Percentiles rank a stretch among this genome's conserved stretches.
These are phyloP conservation scores for Phytophthora pseudosyringae DNA, from an alignment of 352 stramenopile species.

Conservation along the genomic window DNA sequence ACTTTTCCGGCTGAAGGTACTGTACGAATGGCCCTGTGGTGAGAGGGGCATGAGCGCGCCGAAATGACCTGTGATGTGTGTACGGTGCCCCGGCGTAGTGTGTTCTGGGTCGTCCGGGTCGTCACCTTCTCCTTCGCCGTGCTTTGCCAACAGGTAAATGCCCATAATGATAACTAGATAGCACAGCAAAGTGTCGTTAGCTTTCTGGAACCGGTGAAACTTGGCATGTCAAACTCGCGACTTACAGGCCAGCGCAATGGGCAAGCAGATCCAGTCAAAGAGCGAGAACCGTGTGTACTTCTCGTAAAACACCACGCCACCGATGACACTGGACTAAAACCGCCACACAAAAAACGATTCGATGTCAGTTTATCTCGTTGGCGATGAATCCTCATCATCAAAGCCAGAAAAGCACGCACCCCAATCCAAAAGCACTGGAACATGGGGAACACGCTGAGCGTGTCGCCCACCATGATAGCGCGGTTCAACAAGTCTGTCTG, in stretches of 20 bases:
- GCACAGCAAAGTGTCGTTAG: slow-evolving; percentile 7
- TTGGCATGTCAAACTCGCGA: not conserved
- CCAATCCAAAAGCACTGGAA: slow-evolving; percentile 92
- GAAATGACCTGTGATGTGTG: slow-evolving; percentile 72
- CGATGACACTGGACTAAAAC: slow-evolving; percentile 80
- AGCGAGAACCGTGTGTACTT: slow-evolving; percentile 82
- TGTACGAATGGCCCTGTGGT: slow-evolving; percentile 49
- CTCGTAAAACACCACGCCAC: slow-evolving; percentile 86
- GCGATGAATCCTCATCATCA: not conserved
- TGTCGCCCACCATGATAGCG: slow-evolving; percentile 85
- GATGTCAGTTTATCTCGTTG: slow-evolving; percentile 15
- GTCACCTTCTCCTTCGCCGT: slow-evolving; percentile 64
- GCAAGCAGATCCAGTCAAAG: slow-evolving; percentile 86
- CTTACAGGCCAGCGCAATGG: slow-evolving; percentile 76
- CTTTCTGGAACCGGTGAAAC: not conserved
- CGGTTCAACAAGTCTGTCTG: slow-evolving; percentile 87
- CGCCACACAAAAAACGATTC: slow-evolving; percentile 3
- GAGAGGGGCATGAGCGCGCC: slow-evolving; percentile 84
- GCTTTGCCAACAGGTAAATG: slow-evolving; percentile 85
- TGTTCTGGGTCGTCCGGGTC: slow-evolving; percentile 36
- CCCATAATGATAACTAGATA: slow-evolving; percentile 82
- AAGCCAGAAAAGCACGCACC: slow-evolving; percentile 42
- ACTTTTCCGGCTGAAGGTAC: slow-evolving; percentile 46
- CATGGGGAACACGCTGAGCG: slow-evolving; percentile 88
- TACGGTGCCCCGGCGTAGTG: slow-evolving; percentile 46